These are phyloP conservation scores for Mycosarcoma mackinlayi DNA, from an alignment of 1,284 basidiomycete species.

Conservation along the genomic window DNA sequence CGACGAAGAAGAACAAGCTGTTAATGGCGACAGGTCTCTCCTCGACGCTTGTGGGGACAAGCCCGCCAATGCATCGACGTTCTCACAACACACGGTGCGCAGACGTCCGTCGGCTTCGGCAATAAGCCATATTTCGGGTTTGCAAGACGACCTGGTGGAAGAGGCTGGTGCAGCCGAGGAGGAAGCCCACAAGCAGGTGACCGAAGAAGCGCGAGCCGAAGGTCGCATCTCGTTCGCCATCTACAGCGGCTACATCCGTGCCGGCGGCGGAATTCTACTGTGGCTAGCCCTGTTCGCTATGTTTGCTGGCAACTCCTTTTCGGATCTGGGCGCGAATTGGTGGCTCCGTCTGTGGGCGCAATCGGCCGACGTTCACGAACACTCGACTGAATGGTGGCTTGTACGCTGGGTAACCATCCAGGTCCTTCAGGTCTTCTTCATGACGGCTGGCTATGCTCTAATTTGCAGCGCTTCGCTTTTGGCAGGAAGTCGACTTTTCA, in stretches of 20 bases:
- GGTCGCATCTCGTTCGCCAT: slow-evolving; percentile 38
- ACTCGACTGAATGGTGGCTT: slow-evolving; percentile 63
- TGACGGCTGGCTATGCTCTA: slow-evolving; percentile 75
- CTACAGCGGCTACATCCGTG: slow-evolving; percentile 36
- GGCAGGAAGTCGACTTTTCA: slow-evolving; percentile 75
- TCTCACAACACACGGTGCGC: slow-evolving; percentile 49
- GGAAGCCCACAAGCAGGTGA: slow-evolving; percentile 30
- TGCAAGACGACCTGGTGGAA: slow-evolving; percentile 73
- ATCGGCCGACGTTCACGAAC: background rate
- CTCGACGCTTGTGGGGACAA: slow-evolving; percentile 13
- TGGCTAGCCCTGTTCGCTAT: slow-evolving; percentile 21
- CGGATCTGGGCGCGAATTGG: slow-evolving; percentile 30
- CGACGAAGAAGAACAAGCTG: slow-evolving; percentile 31
- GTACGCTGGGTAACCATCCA: slow-evolving; percentile 81
- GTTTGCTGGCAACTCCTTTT: slow-evolving; percentile 18
- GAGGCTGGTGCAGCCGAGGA: background rate
- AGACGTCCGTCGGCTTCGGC: slow-evolving; percentile 47
- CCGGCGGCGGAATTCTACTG: slow-evolving; percentile 32
- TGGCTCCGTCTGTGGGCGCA: slow-evolving; percentile 38
- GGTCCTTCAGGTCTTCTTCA: slow-evolving; percentile 75
- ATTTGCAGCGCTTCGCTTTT: slow-evolving; percentile 75
- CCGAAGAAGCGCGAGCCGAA: slow-evolving; percentile 29
- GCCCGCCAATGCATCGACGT: slow-evolving; percentile 19
- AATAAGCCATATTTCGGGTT: slow-evolving; percentile 77
- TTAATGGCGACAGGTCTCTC: slow-evolving; percentile 2